These are phyloP conservation scores for Tetracladium maxilliforme DNA, from an alignment of 2,329 filamentous ascomycete genomes.

Conservation along the genomic window DNA sequence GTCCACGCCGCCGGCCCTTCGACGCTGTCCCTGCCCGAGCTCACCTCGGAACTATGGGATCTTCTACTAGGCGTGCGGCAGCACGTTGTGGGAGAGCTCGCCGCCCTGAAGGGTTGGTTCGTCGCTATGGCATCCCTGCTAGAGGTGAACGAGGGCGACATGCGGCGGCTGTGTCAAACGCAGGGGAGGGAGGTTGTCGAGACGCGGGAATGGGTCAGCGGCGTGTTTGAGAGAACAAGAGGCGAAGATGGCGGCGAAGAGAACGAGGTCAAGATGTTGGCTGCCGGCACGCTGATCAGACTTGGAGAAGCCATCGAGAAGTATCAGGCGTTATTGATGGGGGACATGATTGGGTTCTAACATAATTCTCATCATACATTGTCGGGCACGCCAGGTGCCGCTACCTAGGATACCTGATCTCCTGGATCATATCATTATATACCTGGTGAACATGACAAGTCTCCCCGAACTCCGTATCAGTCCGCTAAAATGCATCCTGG, in stretches of 20 bases:
- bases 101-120: conserved; percentile 59
- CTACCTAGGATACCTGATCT: too few relatives aligned
- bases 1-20: conserved; percentile 73
- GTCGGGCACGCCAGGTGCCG: too few relatives aligned
- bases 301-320: conserved; percentile 70
- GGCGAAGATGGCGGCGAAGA: conserved; percentile 43
- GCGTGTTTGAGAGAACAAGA: conserved; percentile 47
- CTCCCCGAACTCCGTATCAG: too few relatives aligned
- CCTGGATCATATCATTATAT: too few relatives aligned
- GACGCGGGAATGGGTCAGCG: conserved; percentile 71
- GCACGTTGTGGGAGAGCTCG: conserved; percentile 42
- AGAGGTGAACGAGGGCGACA: conserved; percentile 64
- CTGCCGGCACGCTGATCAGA: conserved; percentile 64
- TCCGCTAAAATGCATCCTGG: too few relatives aligned
- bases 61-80: conserved; percentile 61
- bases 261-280: conserved; percentile 63
- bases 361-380: too few relatives aligned
- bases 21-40: conserved; percentile 58
- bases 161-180: conserved; percentile 56
- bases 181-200: conserved; percentile 69
- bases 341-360: conserved; percentile 38
- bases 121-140: conserved; percentile 68
- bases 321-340: conserved; percentile 64
- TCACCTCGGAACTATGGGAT: conserved; percentile 75
- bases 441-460: too few relatives aligned